These are phyloP conservation scores for Eucalyptus coolabah DNA, from an alignment of 345 rosid genomes.

Conservation along the genomic window DNA sequence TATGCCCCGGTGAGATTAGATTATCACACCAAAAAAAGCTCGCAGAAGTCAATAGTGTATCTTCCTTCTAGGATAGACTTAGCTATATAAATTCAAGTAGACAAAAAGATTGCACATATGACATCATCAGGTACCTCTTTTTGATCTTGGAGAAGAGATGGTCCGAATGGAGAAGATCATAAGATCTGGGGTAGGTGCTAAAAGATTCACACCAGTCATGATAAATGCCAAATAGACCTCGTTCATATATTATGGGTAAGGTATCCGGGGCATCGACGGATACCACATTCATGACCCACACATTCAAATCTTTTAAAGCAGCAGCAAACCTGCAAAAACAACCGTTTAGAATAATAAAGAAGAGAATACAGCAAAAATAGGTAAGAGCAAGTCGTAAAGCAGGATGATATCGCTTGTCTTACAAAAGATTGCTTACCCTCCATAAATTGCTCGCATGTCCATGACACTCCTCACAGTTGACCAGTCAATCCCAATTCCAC, in stretches of 20 bases:
- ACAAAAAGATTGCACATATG: background rate
- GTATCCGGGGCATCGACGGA: slow-evolving; percentile 85
- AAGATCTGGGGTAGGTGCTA: slow-evolving; percentile 92
- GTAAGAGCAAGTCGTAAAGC: background rate
- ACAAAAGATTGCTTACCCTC: slow-evolving; percentile 50
- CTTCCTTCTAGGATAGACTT: background rate
- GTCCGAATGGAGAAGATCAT: slow-evolving; percentile 95
- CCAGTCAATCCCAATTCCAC: slow-evolving; percentile 87
- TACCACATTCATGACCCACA: slow-evolving; percentile 97
- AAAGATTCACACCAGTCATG: slow-evolving; percentile 99
- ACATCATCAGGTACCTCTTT: slow-evolving; percentile 33
- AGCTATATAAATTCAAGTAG: background rate
- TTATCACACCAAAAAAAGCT: background rate
- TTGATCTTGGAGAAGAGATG: slow-evolving; percentile 85
- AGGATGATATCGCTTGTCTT: background rate
- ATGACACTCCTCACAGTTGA: slow-evolving; percentile 72
- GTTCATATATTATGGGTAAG: slow-evolving; percentile 75
- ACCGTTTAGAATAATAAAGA: background rate
- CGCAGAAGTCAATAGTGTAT: background rate
- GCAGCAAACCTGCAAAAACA: slow-evolving; percentile 70
- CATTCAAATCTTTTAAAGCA: slow-evolving; percentile 63
- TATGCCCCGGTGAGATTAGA: background rate
- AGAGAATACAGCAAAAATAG: background rate
- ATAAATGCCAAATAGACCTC: slow-evolving; percentile 90
- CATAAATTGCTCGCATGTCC: slow-evolving; percentile 96